Conservation (phyloP, 768 basidiomycete species). For the Chlorophyllum brunneum region DNA sequence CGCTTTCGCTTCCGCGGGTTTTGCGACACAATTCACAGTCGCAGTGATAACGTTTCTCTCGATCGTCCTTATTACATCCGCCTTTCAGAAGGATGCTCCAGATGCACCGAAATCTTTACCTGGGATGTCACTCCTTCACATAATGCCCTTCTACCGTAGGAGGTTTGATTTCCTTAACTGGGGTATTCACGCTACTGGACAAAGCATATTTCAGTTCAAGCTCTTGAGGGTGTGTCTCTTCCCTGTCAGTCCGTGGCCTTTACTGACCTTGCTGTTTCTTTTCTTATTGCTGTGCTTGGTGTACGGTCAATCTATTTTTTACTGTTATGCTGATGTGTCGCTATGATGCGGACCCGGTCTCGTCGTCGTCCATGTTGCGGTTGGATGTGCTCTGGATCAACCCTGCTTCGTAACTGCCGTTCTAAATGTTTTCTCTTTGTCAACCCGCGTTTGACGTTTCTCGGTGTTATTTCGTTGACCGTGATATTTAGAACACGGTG, state of each 20-base stretch:
- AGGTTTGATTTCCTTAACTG: conserved; percentile 72
- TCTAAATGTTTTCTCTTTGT: not conserved
- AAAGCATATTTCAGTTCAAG: conserved; percentile 65
- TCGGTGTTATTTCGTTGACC: not conserved
- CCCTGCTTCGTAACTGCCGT: conserved; percentile 4
- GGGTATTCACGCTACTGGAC: conserved; percentile 66
- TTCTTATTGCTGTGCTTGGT: not conserved
- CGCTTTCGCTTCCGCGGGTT: conserved; percentile 48
- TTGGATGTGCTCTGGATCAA: too few relatives aligned
- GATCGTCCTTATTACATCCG: conserved; percentile 42
- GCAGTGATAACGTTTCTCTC: conserved; percentile 44
- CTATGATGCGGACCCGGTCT: too few relatives aligned
- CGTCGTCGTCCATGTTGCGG: too few relatives aligned
- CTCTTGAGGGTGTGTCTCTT: conserved; percentile 53
- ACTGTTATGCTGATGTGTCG: too few relatives aligned
- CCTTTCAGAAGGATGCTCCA: conserved; percentile 41
- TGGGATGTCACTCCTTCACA: conserved; percentile 52
- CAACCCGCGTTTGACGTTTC: conserved; percentile 10
- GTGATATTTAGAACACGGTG: conserved; percentile 56
- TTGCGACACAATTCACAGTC: conserved; percentile 43
- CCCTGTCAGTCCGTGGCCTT: conserved; percentile 1
- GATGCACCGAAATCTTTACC: conserved; percentile 58
- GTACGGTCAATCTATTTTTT: not conserved
- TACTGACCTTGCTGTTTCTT: not conserved
- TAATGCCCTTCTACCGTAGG: conserved; percentile 63